phyloP scores from a whole-genome alignment of 192 early-diverging fungal species.

The Helicostylum pulchrum region DNA sequence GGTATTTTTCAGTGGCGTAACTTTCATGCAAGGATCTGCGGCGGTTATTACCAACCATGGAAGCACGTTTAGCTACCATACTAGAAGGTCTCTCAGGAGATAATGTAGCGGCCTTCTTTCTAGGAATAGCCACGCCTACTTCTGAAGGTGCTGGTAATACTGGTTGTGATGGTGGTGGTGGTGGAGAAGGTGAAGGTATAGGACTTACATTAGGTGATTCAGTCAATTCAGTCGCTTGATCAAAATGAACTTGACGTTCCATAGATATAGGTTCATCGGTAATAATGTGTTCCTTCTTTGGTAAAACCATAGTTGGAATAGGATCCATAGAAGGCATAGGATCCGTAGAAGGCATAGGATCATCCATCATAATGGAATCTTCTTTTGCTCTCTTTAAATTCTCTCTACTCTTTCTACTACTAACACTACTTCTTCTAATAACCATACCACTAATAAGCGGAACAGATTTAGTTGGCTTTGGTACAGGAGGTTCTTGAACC shows the following conservation, averaged over 20 bases:
- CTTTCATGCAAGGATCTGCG: slow-evolving; percentile 22
- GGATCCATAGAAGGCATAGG: not conserved
- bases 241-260: not conserved
- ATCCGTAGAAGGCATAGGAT: not conserved
- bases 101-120: not conserved
- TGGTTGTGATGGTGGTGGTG: too few species aligned
- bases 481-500: not conserved
- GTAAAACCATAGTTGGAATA: too few species aligned
- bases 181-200: not conserved
- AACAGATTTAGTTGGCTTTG: not conserved
- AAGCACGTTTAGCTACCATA: slow-evolving; percentile 37
- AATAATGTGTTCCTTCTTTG: not conserved
- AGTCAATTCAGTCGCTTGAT: too few species aligned
- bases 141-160: not conserved
- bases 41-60: slow-evolving; percentile 18
- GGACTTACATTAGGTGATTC: too few species aligned
- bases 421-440: slow-evolving; percentile 24
- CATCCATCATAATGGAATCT: not conserved
- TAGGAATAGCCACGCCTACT: not conserved
- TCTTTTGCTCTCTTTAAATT: slow-evolving; percentile 19
- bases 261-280: not conserved
- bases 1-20: slow-evolving; percentile 19
- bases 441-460: not conserved
- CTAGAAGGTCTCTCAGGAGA: slow-evolving; percentile 32
- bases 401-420: slow-evolving; percentile 31